Evolutionary conservation across 2,329 filamentous ascomycete genomes (phyloP).

Genomic region (Talaromyces islandicus): DNA sequence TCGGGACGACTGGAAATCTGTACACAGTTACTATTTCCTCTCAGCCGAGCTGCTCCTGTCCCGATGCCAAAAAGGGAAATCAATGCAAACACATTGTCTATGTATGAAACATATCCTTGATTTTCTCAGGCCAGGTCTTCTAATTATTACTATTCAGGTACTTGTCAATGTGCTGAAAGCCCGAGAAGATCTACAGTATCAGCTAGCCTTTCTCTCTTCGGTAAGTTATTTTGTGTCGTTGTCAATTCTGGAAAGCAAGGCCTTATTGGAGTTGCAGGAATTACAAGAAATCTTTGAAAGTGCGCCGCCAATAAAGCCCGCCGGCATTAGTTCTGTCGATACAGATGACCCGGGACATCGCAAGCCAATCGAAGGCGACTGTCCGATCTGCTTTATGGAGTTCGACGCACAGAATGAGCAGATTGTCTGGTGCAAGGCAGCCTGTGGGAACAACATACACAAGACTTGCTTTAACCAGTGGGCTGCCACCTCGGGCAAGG

Average conservation of each 20-base stretch:
- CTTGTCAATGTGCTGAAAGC: conserved; percentile 54
- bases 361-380: conserved; percentile 57
- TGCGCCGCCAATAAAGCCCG: conserved; percentile 47
- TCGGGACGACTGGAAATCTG: conserved; percentile 57
- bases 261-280: conserved; percentile 34
- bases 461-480: conserved; percentile 52
- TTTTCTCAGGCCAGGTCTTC: not conserved
- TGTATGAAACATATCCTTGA: conserved; percentile 25
- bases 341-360: conserved; percentile 40
- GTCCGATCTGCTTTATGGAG: conserved; percentile 57
- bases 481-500: conserved; percentile 30
- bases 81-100: conserved; percentile 62
- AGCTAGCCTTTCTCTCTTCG: conserved; percentile 53
- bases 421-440: conserved; percentile 53
- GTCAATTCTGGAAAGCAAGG: not conserved
- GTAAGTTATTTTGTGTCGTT: conserved; percentile 19
- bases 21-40: conserved; percentile 53
- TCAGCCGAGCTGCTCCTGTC: conserved; percentile 50
- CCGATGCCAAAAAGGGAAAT: conserved; percentile 48
- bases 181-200: conserved; percentile 50
- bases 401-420: conserved; percentile 43
- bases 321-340: conserved; percentile 31
- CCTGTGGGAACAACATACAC: conserved; percentile 61
- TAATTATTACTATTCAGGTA: conserved; percentile 33
- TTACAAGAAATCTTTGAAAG: conserved; percentile 50